Conservation (phyloP, 441 rosid genomes). For the Populus trichocarpa region DNA sequence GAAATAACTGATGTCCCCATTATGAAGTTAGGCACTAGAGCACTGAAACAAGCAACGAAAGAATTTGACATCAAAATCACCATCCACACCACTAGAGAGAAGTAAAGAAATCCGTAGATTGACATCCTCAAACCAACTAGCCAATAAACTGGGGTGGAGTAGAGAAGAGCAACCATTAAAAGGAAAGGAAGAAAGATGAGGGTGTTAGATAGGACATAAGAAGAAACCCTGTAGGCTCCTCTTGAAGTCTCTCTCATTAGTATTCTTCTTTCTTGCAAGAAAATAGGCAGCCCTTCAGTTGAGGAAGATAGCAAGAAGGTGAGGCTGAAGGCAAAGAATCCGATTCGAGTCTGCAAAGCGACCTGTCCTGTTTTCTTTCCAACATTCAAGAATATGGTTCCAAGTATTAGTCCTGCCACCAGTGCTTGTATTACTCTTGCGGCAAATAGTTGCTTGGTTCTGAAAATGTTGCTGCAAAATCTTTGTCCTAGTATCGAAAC, state of each 20-base stretch:
- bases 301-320: slow-evolving; percentile 80
- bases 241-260: slow-evolving; percentile 76
- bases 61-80: slow-evolving; percentile 85
- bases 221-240: slow-evolving; percentile 64
- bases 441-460: slow-evolving; percentile 78
- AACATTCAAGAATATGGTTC: slow-evolving; percentile 67
- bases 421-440: slow-evolving; percentile 77
- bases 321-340: slow-evolving; percentile 83
- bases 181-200: slow-evolving; percentile 57
- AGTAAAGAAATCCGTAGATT: slow-evolving; percentile 68
- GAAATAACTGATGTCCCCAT: slow-evolving; percentile 84
- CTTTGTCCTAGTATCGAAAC: slow-evolving; percentile 63
- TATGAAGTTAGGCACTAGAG: slow-evolving; percentile 86
- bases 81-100: slow-evolving; percentile 70
- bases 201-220: slow-evolving; percentile 53
- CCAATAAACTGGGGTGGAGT: slow-evolving; percentile 77
- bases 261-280: slow-evolving; percentile 76
- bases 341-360: slow-evolving; percentile 55
- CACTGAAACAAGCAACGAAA: slow-evolving; percentile 83
- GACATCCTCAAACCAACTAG: slow-evolving; percentile 64
- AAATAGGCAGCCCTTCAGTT: slow-evolving; percentile 88
- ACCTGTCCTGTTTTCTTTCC: slow-evolving; percentile 45
- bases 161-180: slow-evolving; percentile 59
- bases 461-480: slow-evolving; percentile 76
- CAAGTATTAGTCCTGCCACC: slow-evolving; percentile 71